phyloP scores from a whole-genome alignment of 257 asterid genomes.

The Przewalskia tangutica region DNA sequence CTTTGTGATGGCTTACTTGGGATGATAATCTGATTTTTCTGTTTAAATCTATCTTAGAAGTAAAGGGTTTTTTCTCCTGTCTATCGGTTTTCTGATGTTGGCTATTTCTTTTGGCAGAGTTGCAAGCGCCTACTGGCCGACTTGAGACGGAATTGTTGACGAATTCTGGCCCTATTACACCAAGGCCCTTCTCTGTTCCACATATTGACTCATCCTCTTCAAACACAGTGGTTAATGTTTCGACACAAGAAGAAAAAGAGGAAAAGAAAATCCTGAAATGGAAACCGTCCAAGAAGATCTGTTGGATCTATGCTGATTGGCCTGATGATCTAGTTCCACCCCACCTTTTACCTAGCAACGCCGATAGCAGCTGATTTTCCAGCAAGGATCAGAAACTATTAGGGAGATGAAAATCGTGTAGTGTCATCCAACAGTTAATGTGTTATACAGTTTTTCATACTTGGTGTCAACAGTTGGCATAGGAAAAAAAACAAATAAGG shows the following conservation, averaged over 20 bases:
- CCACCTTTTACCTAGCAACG: conserved; percentile 20
- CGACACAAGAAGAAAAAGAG: conserved; percentile 18
- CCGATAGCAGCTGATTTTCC: background rate
- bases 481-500: background rate
- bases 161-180: conserved; percentile 12
- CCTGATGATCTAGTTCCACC: conserved; percentile 46
- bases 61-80: no score
- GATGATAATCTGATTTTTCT: no score
- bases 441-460: background rate
- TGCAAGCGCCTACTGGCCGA: conserved; percentile 17
- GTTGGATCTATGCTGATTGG: conserved; percentile 70
- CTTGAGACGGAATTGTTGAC: conserved; percentile 26
- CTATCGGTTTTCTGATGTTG: background rate
- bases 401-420: background rate
- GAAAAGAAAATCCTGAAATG: conserved; percentile 31
- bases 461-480: background rate
- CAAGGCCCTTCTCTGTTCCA: conserved; percentile 16
- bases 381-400: background rate
- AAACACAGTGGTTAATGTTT: conserved; percentile 13
- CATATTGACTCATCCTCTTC: conserved; percentile 7
- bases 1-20: background rate
- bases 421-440: background rate
- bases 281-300: conserved; percentile 51
- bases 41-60: no score
- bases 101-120: conserved; percentile 24